phyloP scores from a whole-genome alignment of 2,329 filamentous ascomycete genomes.

The Botryotinia narcissicola region DNA sequence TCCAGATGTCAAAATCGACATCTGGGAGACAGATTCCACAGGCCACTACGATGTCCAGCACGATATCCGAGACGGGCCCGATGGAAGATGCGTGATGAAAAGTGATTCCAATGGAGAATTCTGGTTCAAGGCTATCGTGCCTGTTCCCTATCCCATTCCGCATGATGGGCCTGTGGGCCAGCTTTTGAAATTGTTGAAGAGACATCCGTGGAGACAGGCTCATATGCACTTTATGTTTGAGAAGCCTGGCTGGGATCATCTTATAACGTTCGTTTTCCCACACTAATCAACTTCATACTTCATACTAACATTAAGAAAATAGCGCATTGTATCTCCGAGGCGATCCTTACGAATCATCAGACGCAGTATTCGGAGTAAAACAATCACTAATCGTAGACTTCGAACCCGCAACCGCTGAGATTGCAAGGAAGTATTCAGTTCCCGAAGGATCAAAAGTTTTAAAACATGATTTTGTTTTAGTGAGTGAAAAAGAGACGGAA shows the following conservation, averaged over 20 bases:
- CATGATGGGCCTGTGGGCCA: constrained; percentile 80
- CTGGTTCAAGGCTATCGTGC: constrained; percentile 82
- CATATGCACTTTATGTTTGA: constrained; percentile 91
- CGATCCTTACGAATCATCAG: constrained; percentile 77
- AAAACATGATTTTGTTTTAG: constrained; percentile 73
- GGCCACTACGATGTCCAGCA: constrained; percentile 83
- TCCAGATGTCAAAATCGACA: constrained; percentile 67
- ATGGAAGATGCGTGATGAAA: constrained; percentile 69
- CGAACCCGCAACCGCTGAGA: constrained; percentile 49
- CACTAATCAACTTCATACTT: background rate
- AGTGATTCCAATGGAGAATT: constrained; percentile 72
- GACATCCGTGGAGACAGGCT: constrained; percentile 75
- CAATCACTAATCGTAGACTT: constrained; percentile 68
- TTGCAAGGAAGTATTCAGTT: constrained; percentile 62
- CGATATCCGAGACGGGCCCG: constrained; percentile 58
- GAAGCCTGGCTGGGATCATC: constrained; percentile 72
- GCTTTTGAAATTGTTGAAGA: constrained; percentile 60
- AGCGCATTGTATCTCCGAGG: constrained; percentile 74
- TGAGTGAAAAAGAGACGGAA: constrained; percentile 66
- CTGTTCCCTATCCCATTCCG: constrained; percentile 82
- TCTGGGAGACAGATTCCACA: constrained; percentile 82
- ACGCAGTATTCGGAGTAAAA: constrained; percentile 88
- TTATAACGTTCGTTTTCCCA: constrained; percentile 68
- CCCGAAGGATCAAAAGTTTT: constrained; percentile 61
- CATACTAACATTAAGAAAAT: background rate